phyloP scores from a whole-genome alignment of 805 yeast species.

The Candida easanensis region DNA sequence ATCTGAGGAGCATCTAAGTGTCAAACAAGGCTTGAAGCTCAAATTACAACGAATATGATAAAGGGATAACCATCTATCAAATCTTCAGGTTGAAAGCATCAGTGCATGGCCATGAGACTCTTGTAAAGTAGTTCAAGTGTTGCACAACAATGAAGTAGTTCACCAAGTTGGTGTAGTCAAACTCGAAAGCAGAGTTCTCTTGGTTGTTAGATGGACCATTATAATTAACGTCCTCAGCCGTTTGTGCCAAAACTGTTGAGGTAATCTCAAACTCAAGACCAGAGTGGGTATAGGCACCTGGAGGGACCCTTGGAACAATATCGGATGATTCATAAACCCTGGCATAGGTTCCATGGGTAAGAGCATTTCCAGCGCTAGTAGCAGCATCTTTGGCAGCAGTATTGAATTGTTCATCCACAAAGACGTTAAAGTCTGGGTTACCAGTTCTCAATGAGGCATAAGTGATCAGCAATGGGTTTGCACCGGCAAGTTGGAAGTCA shows the following conservation, averaged over 20 bases:
- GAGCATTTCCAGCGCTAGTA: slow-evolving; percentile 31
- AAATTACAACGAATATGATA: no score
- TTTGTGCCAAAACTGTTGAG: slow-evolving; percentile 35
- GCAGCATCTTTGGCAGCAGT: slow-evolving; percentile 32
- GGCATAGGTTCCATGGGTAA: slow-evolving; percentile 33
- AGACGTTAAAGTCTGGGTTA: slow-evolving; percentile 44
- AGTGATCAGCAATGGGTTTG: slow-evolving; percentile 53
- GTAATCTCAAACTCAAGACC: slow-evolving; percentile 33
- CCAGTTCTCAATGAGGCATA: slow-evolving; percentile 69
- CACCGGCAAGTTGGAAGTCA: slow-evolving; percentile 56
- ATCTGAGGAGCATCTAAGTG: no score
- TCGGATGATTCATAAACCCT: slow-evolving; percentile 58
- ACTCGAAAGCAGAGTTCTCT: slow-evolving; percentile 10
- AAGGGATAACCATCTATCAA: no score
- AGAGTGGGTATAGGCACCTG: slow-evolving; percentile 37
- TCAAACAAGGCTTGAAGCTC: no score
- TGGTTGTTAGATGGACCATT: slow-evolving; percentile 18
- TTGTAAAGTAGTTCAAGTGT: slow-evolving; percentile 20
- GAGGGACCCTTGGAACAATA: slow-evolving; percentile 58
- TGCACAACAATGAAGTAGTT: slow-evolving; percentile 18
- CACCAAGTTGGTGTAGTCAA: slow-evolving; percentile 10
- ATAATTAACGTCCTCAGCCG: slow-evolving; percentile 18
- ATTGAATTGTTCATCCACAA: slow-evolving; percentile 49
- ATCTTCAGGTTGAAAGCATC: slow-evolving; percentile 10
- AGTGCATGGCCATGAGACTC: slow-evolving; percentile 25